Evolutionary conservation across 2,329 filamentous ascomycete genomes (phyloP), one percentile per base, ranked within the genome.

Genomic region (Apiospora marii): DNA sequence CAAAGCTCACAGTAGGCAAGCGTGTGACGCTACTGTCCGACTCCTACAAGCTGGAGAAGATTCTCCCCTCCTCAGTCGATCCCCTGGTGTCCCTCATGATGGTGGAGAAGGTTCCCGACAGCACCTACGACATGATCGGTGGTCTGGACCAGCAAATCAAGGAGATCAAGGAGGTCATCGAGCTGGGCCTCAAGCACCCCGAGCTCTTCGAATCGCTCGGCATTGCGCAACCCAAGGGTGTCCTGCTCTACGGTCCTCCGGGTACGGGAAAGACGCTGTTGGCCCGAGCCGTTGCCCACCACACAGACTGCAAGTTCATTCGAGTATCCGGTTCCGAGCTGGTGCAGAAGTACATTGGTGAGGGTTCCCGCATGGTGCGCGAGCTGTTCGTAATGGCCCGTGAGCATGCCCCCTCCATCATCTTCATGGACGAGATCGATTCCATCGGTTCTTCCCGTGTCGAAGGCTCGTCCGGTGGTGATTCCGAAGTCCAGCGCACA

Each of bases 341-440:
- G 81, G 96, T 99, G 77, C 96, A 99, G 82, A 99, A 99, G 86
- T 99, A 99, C 85, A 99, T 99, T 79, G 96, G 96, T 81, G 96
- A 99, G 83, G 96, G 96, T 81, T 96, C 93, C 78, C 92, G 96
- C 79, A 99, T 99, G 96, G 96, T 99, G 75, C 94, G 96, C 81
- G 96, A 99, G 85, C 89, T 99, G 70, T 99, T 99, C 88, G 94
- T 99, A 82, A 99, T 99, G 96, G 96, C 96, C 41, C 91, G 96
- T 84, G 96, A 99, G 83, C 96, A 99, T 79, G 96, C 96, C 0
- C 96, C 96, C 30, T 97, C 94, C 77, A 99, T 99, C 85, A 99
- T 99, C 84, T 99, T 99, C 88, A 99, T 99, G 96, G 96, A 99
- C 83, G 96, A 99, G 85, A 98, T 99, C 84, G 96, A 99, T 87